Percentiles rank a stretch among this genome's conserved stretches.
Evolutionary conservation across 495 filamentous ascomycete genomes (phyloP).

Genomic region (Pyronema domesticum): DNA sequence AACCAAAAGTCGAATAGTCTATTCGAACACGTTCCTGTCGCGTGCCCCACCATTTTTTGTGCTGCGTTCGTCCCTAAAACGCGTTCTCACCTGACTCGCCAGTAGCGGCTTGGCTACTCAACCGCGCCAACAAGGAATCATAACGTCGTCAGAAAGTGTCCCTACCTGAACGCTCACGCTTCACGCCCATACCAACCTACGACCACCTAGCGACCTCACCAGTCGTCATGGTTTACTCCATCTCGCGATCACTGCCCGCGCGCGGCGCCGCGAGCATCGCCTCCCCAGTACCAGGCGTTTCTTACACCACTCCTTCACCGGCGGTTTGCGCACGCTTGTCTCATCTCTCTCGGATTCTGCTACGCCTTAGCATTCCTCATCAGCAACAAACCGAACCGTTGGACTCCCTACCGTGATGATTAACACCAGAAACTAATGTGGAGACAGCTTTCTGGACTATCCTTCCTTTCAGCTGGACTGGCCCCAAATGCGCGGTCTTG

Average conservation of each 20-base stretch:
- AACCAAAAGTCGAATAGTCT: no score
- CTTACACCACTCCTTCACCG: conserved; percentile 77
- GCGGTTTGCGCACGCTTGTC: conserved; percentile 59
- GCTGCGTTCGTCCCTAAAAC: background rate
- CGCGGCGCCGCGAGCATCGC: conserved; percentile 13
- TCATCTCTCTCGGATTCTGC: conserved; percentile 45
- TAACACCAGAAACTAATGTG: background rate
- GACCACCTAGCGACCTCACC: background rate
- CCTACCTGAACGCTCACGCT: background rate
- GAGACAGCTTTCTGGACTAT: conserved; percentile 60
- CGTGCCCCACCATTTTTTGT: no score
- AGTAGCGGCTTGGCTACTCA: background rate
- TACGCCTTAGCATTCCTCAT: conserved; percentile 58
- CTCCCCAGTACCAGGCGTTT: conserved; percentile 64
- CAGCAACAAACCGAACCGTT: conserved; percentile 29
- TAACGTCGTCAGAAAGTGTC: background rate
- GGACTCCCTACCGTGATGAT: conserved; percentile 1
- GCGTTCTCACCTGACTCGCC: background rate
- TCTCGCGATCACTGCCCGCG: conserved; percentile 22
- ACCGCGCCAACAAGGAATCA: background rate
- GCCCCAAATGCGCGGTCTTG: conserved; percentile 51
- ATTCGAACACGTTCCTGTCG: no score
- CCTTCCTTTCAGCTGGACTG: conserved; percentile 63
- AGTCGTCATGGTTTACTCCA: conserved; percentile 21
- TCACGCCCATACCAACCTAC: background rate